phyloP scores from a whole-genome alignment of 176 grass and related monocot species.

The Chloris gayana region DNA sequence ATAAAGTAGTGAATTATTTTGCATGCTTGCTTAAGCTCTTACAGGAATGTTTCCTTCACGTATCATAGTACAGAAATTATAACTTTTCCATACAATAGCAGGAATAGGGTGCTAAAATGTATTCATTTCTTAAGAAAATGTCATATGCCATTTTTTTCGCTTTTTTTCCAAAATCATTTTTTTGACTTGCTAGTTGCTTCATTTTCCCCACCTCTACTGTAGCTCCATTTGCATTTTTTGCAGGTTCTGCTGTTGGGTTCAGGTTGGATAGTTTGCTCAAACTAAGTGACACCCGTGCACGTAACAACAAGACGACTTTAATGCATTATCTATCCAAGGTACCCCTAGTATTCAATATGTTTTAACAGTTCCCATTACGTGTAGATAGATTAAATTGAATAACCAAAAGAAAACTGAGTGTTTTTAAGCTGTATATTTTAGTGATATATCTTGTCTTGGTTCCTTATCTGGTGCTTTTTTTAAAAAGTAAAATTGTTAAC shows the following conservation, averaged over 20 bases:
- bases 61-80: neutral
- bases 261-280: slow-evolving; percentile 99
- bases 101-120: neutral
- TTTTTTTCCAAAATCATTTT: neutral
- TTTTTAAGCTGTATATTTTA: slow-evolving; percentile 14
- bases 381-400: neutral
- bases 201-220: neutral
- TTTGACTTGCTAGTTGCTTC: slow-evolving; percentile 2
- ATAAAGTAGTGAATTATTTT: too few relatives aligned
- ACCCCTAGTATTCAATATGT: slow-evolving; percentile 18
- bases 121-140: neutral
- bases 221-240: slow-evolving; percentile 34
- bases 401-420: neutral
- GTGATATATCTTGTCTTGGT: slow-evolving; percentile 15
- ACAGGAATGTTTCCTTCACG: too few relatives aligned
- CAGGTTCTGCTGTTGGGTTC: slow-evolving; percentile 99
- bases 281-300: slow-evolving; percentile 91
- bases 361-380: neutral
- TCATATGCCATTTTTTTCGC: neutral
- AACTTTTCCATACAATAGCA: neutral
- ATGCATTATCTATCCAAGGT: slow-evolving; percentile 99
- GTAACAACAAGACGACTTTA: slow-evolving; percentile 97
- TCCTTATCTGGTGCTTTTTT: neutral
- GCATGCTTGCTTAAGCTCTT: too few relatives aligned
- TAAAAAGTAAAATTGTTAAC: neutral